phyloP scores from a whole-genome alignment of 2,329 filamentous ascomycete genomes.

The Truncatella angustata region DNA sequence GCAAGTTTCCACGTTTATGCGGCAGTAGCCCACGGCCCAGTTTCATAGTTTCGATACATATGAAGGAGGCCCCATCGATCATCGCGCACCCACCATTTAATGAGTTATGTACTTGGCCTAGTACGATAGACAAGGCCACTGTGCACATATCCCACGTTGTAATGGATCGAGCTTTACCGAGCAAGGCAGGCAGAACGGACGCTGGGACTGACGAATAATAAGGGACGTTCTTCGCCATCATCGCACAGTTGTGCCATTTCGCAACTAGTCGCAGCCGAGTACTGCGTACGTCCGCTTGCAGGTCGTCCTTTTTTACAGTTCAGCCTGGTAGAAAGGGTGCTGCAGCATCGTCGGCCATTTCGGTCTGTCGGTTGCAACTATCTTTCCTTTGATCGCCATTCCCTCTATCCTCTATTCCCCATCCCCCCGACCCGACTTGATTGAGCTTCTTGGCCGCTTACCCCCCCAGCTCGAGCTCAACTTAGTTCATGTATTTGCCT shows the following conservation, averaged over 20 bases:
- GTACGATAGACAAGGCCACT: too few relatives aligned
- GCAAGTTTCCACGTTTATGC: neutral
- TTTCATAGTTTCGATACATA: neutral
- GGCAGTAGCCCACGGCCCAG: neutral
- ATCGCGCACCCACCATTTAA: neutral
- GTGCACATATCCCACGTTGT: neutral
- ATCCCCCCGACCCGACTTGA: too few relatives aligned
- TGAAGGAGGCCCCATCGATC: neutral
- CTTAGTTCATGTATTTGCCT: neutral
- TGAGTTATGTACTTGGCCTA: neutral
- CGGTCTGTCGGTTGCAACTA: neutral
- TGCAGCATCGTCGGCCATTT: constrained; percentile 2
- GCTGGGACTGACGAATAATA: constrained; percentile 3
- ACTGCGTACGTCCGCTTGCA: neutral
- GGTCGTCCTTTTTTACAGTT: constrained; percentile 9
- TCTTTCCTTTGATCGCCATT: neutral
- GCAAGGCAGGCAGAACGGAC: constrained; percentile 10
- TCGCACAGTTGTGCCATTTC: neutral
- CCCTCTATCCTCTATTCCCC: too few relatives aligned
- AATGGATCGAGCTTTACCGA: constrained; percentile 10
- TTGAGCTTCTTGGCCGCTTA: neutral
- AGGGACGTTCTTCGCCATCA: neutral
- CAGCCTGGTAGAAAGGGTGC: constrained; percentile 1
- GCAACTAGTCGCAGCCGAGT: neutral
- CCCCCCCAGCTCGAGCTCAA: neutral